Percentiles rank a stretch among this genome's conserved stretches.
These are phyloP conservation scores for Hyaloraphidium curvatum DNA, from an alignment of 192 early-diverging fungal species.

Conservation along the genomic window DNA sequence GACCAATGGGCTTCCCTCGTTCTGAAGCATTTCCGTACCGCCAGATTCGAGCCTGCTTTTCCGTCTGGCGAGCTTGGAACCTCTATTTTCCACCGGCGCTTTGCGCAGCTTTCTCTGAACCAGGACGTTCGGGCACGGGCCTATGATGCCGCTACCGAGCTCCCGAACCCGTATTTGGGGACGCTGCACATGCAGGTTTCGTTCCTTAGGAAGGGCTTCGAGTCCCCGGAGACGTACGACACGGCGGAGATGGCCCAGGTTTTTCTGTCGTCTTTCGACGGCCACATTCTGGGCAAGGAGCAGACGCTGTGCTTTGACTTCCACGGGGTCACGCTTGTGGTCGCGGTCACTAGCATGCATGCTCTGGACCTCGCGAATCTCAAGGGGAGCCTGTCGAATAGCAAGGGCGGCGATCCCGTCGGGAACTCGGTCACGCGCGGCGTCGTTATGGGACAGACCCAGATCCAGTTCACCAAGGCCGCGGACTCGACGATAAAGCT, in stretches of 20 bases:
- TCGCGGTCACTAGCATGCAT: slow-evolving; percentile 22
- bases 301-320: slow-evolving; percentile 69
- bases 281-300: slow-evolving; percentile 59
- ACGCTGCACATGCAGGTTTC: slow-evolving; percentile 35
- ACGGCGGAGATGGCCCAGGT: slow-evolving; percentile 48
- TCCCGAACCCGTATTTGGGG: slow-evolving; percentile 20
- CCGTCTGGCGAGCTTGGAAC: slow-evolving; percentile 26
- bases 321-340: slow-evolving; percentile 43
- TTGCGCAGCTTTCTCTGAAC: slow-evolving; percentile 38
- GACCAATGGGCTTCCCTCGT: no score
- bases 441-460: slow-evolving; percentile 51
- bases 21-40: no score
- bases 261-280: slow-evolving; percentile 41
- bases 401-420: no score
- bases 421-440: slow-evolving; percentile 26
- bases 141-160: slow-evolving; percentile 35
- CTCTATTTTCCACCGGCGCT: slow-evolving; percentile 36
- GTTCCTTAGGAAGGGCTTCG: slow-evolving; percentile 27
- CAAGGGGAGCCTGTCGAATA: no score
- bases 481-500: slow-evolving; percentile 56
- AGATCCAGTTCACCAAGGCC: slow-evolving; percentile 47
- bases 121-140: slow-evolving; percentile 39
- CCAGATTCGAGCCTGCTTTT: not conserved
- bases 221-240: slow-evolving; percentile 39
- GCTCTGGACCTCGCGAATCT: slow-evolving; percentile 21